Conservation (phyloP, 2,329 filamentous ascomycete genomes). For the Plenodomus tracheiphilus region DNA sequence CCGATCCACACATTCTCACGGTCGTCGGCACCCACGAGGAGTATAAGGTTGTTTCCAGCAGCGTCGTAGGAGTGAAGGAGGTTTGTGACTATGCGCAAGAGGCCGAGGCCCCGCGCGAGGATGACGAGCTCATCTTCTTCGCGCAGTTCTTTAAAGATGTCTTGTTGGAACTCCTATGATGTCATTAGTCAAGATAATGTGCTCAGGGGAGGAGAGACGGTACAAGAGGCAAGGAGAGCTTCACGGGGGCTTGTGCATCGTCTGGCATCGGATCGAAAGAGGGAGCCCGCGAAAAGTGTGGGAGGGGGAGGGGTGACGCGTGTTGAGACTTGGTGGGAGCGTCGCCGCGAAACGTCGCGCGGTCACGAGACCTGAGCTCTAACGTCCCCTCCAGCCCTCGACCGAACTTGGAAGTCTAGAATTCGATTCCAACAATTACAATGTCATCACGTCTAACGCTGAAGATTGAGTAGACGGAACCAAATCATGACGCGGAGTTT, state of each 20-base stretch:
- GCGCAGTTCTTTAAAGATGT: conserved; percentile 73
- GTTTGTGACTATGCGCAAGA: conserved; percentile 92
- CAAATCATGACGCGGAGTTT: too few relatives aligned
- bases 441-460: too few relatives aligned
- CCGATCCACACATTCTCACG: conserved; percentile 97
- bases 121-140: conserved; percentile 92
- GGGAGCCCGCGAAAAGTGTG: conserved; percentile 14
- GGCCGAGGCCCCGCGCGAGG: conserved; percentile 86
- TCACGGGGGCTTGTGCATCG: conserved; percentile 63
- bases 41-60: conserved; percentile 87
- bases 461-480: too few relatives aligned
- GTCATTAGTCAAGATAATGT: conserved; percentile 25
- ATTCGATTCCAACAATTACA: too few relatives aligned
- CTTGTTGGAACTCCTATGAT: conserved; percentile 81
- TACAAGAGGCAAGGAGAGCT: conserved; percentile 77
- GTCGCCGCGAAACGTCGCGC: conserved; percentile 17
- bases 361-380: conserved; percentile 29
- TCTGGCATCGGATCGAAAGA: conserved; percentile 37
- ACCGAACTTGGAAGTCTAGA: too few relatives aligned
- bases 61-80: conserved; percentile 96
- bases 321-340: conserved; percentile 9
- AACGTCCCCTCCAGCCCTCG: too few relatives aligned
- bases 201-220: conserved; percentile 17
- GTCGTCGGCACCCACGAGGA: conserved; percentile 87
- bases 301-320: conserved; percentile 9